phyloP scores from a whole-genome alignment of 2,329 filamentous ascomycete species.

The Colletotrichum salicis region DNA sequence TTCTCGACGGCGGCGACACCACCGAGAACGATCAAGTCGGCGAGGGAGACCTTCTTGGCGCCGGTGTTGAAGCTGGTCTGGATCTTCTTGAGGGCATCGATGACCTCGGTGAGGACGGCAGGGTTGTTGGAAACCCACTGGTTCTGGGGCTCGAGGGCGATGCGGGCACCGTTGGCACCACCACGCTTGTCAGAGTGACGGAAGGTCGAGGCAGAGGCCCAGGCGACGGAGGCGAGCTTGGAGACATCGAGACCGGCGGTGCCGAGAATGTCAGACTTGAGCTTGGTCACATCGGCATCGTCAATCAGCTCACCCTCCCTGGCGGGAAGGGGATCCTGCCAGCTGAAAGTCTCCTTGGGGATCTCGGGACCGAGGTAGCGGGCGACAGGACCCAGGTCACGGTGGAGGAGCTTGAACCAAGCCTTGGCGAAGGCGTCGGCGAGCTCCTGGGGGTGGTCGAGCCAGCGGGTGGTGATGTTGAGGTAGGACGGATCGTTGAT shows the following conservation, averaged over 20 bases:
- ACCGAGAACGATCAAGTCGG: slow-evolving; percentile 81
- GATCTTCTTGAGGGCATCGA: slow-evolving; percentile 70
- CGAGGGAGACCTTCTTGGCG: slow-evolving; percentile 80
- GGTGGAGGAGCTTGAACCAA: slow-evolving; percentile 87
- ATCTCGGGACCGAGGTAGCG: slow-evolving; percentile 82
- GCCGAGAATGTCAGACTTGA: slow-evolving; percentile 76
- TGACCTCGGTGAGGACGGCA: slow-evolving; percentile 69
- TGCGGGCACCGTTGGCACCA: slow-evolving; percentile 82
- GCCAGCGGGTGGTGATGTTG: slow-evolving; percentile 79
- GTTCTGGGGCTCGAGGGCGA: slow-evolving; percentile 77
- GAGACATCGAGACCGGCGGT: slow-evolving; percentile 67
- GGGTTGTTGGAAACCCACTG: slow-evolving; percentile 82
- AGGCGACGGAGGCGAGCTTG: slow-evolving; percentile 74
- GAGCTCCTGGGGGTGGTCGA: slow-evolving; percentile 75
- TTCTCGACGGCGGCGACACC: slow-evolving; percentile 78
- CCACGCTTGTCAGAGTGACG: slow-evolving; percentile 83
- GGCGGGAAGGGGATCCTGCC: slow-evolving; percentile 79
- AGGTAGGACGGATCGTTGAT: slow-evolving; percentile 78
- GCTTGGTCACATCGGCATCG: slow-evolving; percentile 68
- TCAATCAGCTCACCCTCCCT: slow-evolving; percentile 67
- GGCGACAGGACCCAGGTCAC: slow-evolving; percentile 77
- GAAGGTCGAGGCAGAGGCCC: slow-evolving; percentile 78
- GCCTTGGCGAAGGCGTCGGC: slow-evolving; percentile 76
- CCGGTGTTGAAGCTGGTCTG: slow-evolving; percentile 72
- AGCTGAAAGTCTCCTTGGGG: slow-evolving; percentile 74